Base-by-base conservation (phyloP, 495 filamentous ascomycete genomes). In the Astrothelium macrocarpum region DNA sequence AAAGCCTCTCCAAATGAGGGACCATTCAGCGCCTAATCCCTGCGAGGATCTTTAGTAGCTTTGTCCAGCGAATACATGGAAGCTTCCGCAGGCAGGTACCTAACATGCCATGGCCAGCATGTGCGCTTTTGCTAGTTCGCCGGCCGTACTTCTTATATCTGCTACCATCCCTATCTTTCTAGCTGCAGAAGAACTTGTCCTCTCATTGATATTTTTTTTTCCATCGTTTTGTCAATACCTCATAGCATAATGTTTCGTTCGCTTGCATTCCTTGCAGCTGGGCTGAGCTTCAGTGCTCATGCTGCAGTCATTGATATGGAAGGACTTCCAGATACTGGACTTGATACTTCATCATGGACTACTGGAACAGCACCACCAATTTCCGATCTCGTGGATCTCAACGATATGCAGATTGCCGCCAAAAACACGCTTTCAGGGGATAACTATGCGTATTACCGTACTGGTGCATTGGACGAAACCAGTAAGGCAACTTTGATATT, bases 371-470 rank as follows among this genome's bases (percentile, higher is more conserved):
- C 43, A 16, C 59, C 59, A 9, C 34, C 59, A 1, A 42, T 61
- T 26, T 20, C 59, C 16, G 34, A 45, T 43, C 25, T 61, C 10
- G 59, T 61, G 12, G 43, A 61, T 26, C 36, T 46, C 59, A 36
- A 61, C 32, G 59, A 61, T 46, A 26, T 61, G 25, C 59, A 61
- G 9, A 42, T 61, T 29, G 59, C 59, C 7, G 59, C 59, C 25
- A 61, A 61, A 29, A 61, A 61, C 34, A 61, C 59, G 3, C 59
- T 61, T 16, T 61, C 59, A 45, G 59, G 59, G 10, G 36, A 23
- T 18, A 46, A 61, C 59, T 61, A 61, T 31, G 59, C 59, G 20
- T 61, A 61, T 23, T 61, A 61, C 29, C 59, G 59, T 26, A 61
- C 59, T 7, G 59, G 36, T 16, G 59, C 59, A 10, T 31, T 61